Evolutionary conservation across 2,329 filamentous ascomycete genomes (phyloP).

Genomic region (Neonectria magnoliae): DNA sequence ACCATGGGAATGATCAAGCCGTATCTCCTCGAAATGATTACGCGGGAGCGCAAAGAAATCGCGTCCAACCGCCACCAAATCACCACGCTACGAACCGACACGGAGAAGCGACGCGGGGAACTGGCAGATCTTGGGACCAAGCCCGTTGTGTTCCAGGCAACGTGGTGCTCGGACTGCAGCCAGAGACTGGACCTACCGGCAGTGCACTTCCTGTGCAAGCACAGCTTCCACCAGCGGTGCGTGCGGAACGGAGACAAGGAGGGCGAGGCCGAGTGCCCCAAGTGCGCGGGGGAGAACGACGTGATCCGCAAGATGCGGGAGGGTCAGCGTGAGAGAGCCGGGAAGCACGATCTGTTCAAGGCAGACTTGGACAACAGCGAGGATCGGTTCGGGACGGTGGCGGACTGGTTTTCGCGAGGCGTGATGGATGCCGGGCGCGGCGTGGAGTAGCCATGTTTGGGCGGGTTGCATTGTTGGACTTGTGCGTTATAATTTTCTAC

Average conservation of each 20-base stretch:
- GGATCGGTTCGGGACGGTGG: slow-evolving; percentile 89
- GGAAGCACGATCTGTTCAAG: slow-evolving; percentile 88
- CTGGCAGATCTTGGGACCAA: slow-evolving; percentile 80
- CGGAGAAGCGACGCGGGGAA: slow-evolving; percentile 80
- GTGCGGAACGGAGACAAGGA: slow-evolving; percentile 66
- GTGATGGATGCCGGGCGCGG: slow-evolving; percentile 74
- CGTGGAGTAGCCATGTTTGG: slow-evolving; percentile 40
- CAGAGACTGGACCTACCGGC: slow-evolving; percentile 84
- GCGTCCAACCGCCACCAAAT: slow-evolving; percentile 82
- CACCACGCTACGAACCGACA: slow-evolving; percentile 84
- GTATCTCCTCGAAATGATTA: slow-evolving; percentile 89
- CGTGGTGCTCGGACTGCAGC: slow-evolving; percentile 85
- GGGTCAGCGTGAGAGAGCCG: slow-evolving; percentile 86
- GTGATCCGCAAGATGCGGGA: slow-evolving; percentile 88
- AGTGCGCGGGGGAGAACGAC: slow-evolving; percentile 84
- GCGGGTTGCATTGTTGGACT: slow-evolving; percentile 18
- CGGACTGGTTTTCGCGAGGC: slow-evolving; percentile 93
- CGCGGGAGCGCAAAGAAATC: slow-evolving; percentile 88
- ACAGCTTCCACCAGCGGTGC: slow-evolving; percentile 94
- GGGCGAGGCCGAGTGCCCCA: slow-evolving; percentile 80
- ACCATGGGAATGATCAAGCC: slow-evolving; percentile 98
- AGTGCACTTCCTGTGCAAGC: slow-evolving; percentile 97
- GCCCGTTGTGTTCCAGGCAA: slow-evolving; percentile 89
- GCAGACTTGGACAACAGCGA: slow-evolving; percentile 79
- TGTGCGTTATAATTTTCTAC: slow-evolving; percentile 8